Conservation (phyloP, 768 basidiomycete genomes). For the Pleurotus citrinopileatus region DNA sequence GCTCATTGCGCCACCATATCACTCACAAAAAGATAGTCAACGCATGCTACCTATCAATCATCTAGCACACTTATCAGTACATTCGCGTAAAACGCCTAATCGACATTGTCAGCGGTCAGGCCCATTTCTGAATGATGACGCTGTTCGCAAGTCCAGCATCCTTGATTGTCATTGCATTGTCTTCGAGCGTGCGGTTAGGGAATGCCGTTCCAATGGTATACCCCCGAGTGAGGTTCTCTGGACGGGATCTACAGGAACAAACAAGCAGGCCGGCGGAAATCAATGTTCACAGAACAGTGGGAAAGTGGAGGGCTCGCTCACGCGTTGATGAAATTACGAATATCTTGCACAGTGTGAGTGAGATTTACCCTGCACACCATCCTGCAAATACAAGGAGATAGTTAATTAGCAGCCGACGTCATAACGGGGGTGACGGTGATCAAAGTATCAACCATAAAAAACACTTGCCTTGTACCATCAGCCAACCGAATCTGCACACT, state of each 20-base stretch:
- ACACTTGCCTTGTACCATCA: slow-evolving; percentile 77
- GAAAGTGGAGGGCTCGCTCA: slow-evolving; percentile 43
- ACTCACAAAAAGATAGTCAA: not conserved
- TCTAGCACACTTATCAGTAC: no score
- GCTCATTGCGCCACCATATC: not conserved
- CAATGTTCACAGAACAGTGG: not conserved
- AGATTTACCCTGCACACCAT: slow-evolving; percentile 87
- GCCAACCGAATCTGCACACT: slow-evolving; percentile 88
- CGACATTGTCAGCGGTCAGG: slow-evolving; percentile 20
- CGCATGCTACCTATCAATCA: not conserved
- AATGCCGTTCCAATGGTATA: slow-evolving; percentile 90
- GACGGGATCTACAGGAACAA: slow-evolving; percentile 51
- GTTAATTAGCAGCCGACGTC: not conserved
- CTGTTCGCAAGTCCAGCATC: slow-evolving; percentile 74
- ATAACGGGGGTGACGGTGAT: not conserved
- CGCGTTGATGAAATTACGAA: slow-evolving; percentile 89
- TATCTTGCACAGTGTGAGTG: slow-evolving; percentile 83
- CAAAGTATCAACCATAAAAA: no score
- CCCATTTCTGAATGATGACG: slow-evolving; percentile 84
- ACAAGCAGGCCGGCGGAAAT: not conserved
- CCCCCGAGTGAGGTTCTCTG: slow-evolving; percentile 54
- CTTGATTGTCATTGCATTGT: slow-evolving; percentile 60
- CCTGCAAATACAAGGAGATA: slow-evolving; percentile 30
- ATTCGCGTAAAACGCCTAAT: no score
- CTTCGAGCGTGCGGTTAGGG: slow-evolving; percentile 72